Conservation (phyloP, 352 stramenopile genomes). For the Plasmopara muralis region DNA sequence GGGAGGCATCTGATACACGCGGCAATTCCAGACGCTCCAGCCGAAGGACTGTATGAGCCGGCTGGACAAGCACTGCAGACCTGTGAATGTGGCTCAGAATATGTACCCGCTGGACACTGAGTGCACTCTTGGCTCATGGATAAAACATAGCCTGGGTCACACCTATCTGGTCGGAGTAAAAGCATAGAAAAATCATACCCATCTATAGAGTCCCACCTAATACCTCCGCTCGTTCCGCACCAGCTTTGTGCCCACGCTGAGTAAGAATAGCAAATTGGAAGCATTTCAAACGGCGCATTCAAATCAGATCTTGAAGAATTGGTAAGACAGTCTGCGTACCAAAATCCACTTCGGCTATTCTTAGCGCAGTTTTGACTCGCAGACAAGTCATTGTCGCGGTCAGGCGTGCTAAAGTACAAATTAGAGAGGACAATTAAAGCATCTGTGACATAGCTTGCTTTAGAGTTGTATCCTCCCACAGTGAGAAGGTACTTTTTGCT, state of each 20-base stretch:
- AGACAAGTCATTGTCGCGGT: conserved; percentile 46
- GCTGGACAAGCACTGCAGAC: conserved; percentile 29
- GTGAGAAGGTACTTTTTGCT: conserved; percentile 42
- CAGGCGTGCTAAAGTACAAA: conserved; percentile 51
- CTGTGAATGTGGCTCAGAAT: conserved; percentile 27
- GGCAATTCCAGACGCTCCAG: conserved; percentile 13
- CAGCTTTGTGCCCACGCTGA: conserved; percentile 40
- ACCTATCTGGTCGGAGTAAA: conserved; percentile 41
- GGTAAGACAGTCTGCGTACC: conserved; percentile 40
- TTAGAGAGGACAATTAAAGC: conserved; percentile 40
- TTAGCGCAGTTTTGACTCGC: conserved; percentile 41
- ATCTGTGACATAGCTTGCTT: conserved; percentile 34
- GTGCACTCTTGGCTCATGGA: conserved; percentile 21
- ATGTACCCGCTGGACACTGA: conserved; percentile 34
- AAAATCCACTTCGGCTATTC: conserved; percentile 46
- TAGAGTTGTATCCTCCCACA: conserved; percentile 29
- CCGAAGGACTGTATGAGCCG: conserved; percentile 41
- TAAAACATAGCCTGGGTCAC: conserved; percentile 20
- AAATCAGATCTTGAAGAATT: conserved; percentile 32
- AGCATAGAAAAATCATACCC: conserved; percentile 41
- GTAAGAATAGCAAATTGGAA: conserved; percentile 38
- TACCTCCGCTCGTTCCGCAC: conserved; percentile 39
- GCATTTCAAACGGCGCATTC: conserved; percentile 43
- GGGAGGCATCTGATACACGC: conserved; percentile 38
- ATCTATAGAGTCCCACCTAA: conserved; percentile 46